Conservation (phyloP, 1,284 basidiomycete genomes). For the Phlebopus sp. region DNA sequence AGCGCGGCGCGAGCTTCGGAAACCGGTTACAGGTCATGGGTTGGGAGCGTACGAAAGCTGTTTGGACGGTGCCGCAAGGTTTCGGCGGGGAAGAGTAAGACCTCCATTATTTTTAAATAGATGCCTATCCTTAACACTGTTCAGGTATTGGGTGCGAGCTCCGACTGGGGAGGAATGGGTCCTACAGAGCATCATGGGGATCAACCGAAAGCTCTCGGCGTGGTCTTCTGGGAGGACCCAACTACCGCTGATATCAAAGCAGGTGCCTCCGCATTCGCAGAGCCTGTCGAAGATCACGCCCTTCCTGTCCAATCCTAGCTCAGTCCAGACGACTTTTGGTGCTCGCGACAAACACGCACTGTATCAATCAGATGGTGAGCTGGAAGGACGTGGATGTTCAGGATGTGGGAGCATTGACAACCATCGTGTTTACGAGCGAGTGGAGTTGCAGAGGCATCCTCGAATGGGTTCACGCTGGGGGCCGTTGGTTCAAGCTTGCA, state of each 20-base stretch:
- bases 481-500: slow-evolving; percentile 20
- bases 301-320: too few species aligned
- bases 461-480: slow-evolving; percentile 22
- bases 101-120: neutral
- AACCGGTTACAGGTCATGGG: slow-evolving; percentile 53
- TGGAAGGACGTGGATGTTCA: too few species aligned
- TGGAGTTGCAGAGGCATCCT: too few species aligned
- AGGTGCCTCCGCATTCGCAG: slow-evolving; percentile 4
- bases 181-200: neutral
- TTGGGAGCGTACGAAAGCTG: too few species aligned
- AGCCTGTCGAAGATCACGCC: neutral
- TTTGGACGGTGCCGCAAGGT: too few species aligned
- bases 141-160: slow-evolving; percentile 60
- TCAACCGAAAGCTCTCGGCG: too few species aligned
- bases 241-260: too few species aligned
- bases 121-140: too few species aligned
- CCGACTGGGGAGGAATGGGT: slow-evolving; percentile 59
- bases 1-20: slow-evolving; percentile 58
- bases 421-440: slow-evolving; percentile 20
- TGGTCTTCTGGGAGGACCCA: too few species aligned
- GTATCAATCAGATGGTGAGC: slow-evolving; percentile 24
- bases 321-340: slow-evolving; percentile 26
- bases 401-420: slow-evolving; percentile 8
- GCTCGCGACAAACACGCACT: slow-evolving; percentile 43
- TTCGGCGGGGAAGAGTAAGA: slow-evolving; percentile 52